Evolutionary conservation across 805 yeast genomes (phyloP), one percentile per base, ranked within the genome.

Genomic region (Cyberlindnera euphorbiiphila): DNA sequence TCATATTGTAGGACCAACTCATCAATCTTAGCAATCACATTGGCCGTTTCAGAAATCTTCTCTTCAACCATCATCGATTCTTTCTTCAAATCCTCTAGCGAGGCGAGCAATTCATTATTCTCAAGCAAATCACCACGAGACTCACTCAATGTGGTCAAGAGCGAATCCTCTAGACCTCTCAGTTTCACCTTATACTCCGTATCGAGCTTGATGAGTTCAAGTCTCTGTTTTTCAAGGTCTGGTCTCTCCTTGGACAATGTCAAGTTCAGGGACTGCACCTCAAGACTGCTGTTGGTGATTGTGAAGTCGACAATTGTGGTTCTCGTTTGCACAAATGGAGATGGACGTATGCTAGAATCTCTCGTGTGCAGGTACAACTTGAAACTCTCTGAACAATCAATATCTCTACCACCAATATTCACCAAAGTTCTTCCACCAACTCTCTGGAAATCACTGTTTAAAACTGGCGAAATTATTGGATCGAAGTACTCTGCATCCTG

Each of bases 401-500:
- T 65, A 5, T 75, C 76, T 25, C 71, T 74, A 1, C 69, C 69
- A 0, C 87, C 91, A 7, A 89, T 49, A 15, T 63, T 65, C 1
- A 87, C 69, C 34, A 84, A 56, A 6, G 66, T 57, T 31, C 96
- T 66, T 0, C 93, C 93, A 4, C 96, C 96, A 20, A 78, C 67
- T 20, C 68, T 64, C 20, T 69, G 69, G 25, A 74, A 68, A 41
- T 87, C 95, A 22, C 67, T 65, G 31, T 75, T 68, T 32, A 91
- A 57, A 1, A 91, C 59, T 0, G 82, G 68, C 39, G 74, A 74
- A 9, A 91, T 53, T 7, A 85, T 61, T 0, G 96, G 95, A 54
- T 91, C 91, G 52, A 74, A 79, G 46, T 71, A 63, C 52, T 91
- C 97, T 4, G 89, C 88, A 60, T 91, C 91, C 47, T 76, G 76